Conservation (phyloP, 768 basidiomycete genomes). For the Tricholoma sp. region DNA sequence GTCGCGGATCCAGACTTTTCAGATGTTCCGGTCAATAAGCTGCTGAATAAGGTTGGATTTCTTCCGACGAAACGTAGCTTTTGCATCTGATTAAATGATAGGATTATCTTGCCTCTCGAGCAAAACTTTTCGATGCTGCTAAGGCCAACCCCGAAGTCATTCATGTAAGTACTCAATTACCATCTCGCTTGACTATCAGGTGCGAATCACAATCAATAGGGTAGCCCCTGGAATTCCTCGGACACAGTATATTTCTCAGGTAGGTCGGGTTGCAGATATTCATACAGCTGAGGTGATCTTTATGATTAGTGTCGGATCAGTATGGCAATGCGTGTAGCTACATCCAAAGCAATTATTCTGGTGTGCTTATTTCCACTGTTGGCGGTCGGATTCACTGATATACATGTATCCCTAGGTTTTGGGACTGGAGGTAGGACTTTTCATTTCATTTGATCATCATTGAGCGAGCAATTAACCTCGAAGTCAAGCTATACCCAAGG, state of each 20-base stretch:
- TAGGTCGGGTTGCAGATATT: conserved; percentile 17
- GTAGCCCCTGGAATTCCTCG: conserved; percentile 77
- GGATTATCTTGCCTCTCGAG: conserved; percentile 81
- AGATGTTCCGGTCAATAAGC: conserved; percentile 72
- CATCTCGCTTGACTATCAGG: not conserved
- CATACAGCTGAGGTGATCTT: not conserved
- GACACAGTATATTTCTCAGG: conserved; percentile 96
- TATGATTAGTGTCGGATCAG: conserved; percentile 65
- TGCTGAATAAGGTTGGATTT: conserved; percentile 72
- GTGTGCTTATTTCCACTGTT: conserved; percentile 27
- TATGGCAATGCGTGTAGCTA: conserved; percentile 90
- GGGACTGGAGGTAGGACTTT: conserved; percentile 71
- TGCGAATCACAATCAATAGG: conserved; percentile 35
- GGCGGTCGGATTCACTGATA: not conserved
- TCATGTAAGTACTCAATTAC: conserved; percentile 41
- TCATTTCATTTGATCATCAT: not conserved
- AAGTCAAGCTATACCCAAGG: conserved; percentile 77
- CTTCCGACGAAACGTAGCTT: not conserved
- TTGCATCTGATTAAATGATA: conserved; percentile 22
- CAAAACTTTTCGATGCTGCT: conserved; percentile 68
- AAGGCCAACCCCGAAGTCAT: conserved; percentile 62
- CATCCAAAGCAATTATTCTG: conserved; percentile 86
- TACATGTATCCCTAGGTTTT: conserved; percentile 49
- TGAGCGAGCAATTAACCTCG: not conserved
- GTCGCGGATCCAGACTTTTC: conserved; percentile 86